Evolutionary conservation across 768 basidiomycete genomes (phyloP).

Genomic region (Leccinum imitatum): DNA sequence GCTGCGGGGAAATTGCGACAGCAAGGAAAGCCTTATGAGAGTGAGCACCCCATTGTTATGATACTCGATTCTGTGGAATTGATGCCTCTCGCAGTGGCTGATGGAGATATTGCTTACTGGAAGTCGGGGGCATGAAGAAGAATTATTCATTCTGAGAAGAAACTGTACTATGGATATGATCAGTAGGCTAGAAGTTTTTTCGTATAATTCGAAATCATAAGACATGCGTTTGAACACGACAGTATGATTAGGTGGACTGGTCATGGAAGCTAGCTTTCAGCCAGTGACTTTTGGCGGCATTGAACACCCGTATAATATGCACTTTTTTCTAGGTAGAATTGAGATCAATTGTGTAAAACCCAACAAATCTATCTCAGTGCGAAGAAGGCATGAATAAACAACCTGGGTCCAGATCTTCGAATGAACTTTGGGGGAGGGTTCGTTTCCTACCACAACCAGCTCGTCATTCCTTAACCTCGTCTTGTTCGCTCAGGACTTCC

Average conservation of each 20-base stretch:
- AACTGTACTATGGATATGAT: constrained; percentile 7
- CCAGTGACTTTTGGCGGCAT: neutral
- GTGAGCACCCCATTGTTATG: constrained; percentile 42
- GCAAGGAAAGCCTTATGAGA: constrained; percentile 96
- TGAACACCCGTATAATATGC: neutral
- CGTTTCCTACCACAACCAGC: neutral
- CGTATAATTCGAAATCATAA: constrained; percentile 11
- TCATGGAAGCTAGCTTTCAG: neutral
- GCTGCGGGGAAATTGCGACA: constrained; percentile 93
- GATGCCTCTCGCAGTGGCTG: constrained; percentile 54
- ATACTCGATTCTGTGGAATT: constrained; percentile 3
- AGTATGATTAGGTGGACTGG: neutral
- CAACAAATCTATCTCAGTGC: neutral
- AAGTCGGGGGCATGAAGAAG: constrained; percentile 59
- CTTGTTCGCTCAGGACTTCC: constrained; percentile 15
- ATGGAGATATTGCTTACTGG: constrained; percentile 93
- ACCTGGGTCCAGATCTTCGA: neutral
- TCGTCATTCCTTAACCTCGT: constrained; percentile 12
- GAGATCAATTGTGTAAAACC: neutral
- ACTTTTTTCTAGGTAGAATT: neutral
- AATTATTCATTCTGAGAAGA: neutral
- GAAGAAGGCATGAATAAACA: too few relatives aligned
- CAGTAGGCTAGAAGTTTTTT: constrained; percentile 12
- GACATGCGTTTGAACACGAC: neutral
- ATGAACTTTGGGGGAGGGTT: neutral